phyloP scores from a whole-genome alignment of 169 alveolate species.

The Neospora caninum region DNA sequence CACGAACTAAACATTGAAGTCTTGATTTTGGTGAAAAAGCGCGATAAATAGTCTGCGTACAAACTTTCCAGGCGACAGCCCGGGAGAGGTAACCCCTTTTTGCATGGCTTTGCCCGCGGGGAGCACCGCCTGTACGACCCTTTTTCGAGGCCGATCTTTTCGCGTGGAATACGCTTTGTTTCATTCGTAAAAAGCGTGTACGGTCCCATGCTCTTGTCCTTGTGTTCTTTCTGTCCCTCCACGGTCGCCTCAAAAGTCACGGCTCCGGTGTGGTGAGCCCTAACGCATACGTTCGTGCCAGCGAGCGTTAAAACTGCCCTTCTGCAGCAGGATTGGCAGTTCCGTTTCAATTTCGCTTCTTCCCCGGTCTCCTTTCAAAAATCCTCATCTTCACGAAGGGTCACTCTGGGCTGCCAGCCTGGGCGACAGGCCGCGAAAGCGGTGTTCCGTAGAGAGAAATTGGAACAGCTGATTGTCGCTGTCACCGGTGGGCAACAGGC shows the following conservation, averaged over 20 bases:
- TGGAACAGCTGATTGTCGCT: not conserved
- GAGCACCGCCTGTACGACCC: not conserved
- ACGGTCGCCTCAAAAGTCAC: not conserved
- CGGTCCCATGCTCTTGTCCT: not conserved
- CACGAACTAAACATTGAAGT: not conserved
- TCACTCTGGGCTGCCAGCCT: not conserved
- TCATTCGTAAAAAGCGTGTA: not conserved
- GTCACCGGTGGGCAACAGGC: not conserved
- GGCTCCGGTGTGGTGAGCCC: not conserved
- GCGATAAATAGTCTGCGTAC: not conserved
- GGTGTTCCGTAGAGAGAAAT: not conserved
- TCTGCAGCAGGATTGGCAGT: not conserved
- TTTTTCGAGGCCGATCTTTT: not conserved
- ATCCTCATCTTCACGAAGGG: not conserved
- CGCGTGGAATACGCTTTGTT: not conserved
- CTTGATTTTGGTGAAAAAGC: not conserved
- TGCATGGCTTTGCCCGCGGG: not conserved
- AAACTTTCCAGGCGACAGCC: not conserved
- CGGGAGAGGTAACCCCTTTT: not conserved
- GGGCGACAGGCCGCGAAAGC: not conserved
- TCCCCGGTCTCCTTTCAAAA: too few species aligned
- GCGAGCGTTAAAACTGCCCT: too few species aligned
- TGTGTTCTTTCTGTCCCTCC: not conserved
- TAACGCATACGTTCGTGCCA: too few species aligned
- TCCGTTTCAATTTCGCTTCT: not conserved